A percentile compares a stretch with the other conserved stretches of the same genome.
Evolutionary conservation across 2,329 filamentous ascomycete species (phyloP).

Genomic region (Arthroderma uncinatum): DNA sequence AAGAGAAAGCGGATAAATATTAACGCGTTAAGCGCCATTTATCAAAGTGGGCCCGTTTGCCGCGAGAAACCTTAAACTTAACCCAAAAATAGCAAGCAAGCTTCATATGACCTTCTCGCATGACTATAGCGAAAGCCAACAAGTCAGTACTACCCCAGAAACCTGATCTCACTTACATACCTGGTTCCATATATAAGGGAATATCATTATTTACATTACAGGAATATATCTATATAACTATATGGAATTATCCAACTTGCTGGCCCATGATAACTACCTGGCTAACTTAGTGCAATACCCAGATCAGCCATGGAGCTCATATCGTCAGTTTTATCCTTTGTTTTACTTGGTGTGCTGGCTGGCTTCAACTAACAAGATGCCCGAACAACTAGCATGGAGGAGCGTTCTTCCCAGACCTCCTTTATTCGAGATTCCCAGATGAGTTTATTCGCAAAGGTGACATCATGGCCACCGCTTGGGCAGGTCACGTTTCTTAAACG

Average conservation of each 20-base stretch:
- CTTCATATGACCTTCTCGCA: background rate
- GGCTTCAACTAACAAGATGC: background rate
- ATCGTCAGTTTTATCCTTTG: background rate
- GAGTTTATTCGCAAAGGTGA: constrained; percentile 45
- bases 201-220: background rate
- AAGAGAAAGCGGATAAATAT: background rate
- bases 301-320: background rate
- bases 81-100: background rate
- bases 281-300: background rate
- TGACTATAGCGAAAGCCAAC: background rate
- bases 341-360: background rate
- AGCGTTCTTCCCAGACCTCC: constrained; percentile 22
- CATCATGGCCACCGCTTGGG: constrained; percentile 60
- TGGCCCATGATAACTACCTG: background rate
- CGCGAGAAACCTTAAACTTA: background rate
- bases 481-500: constrained; percentile 40
- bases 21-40: background rate
- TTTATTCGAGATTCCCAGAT: constrained; percentile 33
- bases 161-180: background rate
- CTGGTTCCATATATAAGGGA: background rate
- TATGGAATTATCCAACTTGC: background rate
- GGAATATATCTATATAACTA: background rate
- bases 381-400: background rate
- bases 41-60: background rate
- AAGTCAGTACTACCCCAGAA: background rate